Evolutionary conservation across 108 stramenopile genomes (phyloP).

Genomic region (Licmophora abbreviata): DNA sequence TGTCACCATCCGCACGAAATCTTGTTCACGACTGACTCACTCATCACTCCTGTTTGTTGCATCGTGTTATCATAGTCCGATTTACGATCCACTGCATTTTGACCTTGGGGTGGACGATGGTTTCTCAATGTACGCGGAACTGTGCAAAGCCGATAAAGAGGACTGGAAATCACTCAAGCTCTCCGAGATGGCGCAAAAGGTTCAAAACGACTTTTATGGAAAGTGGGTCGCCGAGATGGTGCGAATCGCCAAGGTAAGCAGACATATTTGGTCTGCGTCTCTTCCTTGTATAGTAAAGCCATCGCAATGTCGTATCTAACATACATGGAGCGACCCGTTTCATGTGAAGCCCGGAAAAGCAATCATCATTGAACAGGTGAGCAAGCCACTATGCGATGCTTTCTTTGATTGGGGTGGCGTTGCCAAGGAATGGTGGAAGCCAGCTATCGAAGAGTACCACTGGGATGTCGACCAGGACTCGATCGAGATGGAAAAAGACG

Average conservation of each 20-base stretch:
- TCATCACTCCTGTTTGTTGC: too few species aligned
- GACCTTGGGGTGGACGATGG: too few species aligned
- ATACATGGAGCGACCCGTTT: too few species aligned
- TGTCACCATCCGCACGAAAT: too few species aligned
- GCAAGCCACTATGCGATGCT: slow-evolving; percentile 18
- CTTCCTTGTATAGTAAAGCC: too few species aligned
- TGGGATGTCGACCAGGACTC: slow-evolving; percentile 36
- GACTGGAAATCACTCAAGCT: slow-evolving; percentile 18
- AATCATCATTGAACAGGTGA: slow-evolving; percentile 28
- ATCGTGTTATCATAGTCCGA: too few species aligned
- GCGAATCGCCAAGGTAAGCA: slow-evolving; percentile 47
- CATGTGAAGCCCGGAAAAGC: slow-evolving; percentile 32
- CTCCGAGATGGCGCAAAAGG: slow-evolving; percentile 13
- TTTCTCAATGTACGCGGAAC: too few species aligned
- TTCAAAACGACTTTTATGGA: slow-evolving; percentile 33
- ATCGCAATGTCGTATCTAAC: too few species aligned
- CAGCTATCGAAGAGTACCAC: slow-evolving; percentile 15
- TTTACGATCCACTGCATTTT: too few species aligned
- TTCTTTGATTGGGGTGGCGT: slow-evolving; percentile 36
- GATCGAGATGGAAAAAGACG: slow-evolving; percentile 19
- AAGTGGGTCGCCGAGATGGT: slow-evolving; percentile 35
- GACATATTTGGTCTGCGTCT: too few species aligned
- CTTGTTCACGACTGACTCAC: too few species aligned
- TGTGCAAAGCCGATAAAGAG: too few species aligned
- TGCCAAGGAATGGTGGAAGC: slow-evolving; percentile 16